Base-by-base conservation (phyloP, 371 early-diverging fungal genomes). In the Circinella umbellata region DNA sequence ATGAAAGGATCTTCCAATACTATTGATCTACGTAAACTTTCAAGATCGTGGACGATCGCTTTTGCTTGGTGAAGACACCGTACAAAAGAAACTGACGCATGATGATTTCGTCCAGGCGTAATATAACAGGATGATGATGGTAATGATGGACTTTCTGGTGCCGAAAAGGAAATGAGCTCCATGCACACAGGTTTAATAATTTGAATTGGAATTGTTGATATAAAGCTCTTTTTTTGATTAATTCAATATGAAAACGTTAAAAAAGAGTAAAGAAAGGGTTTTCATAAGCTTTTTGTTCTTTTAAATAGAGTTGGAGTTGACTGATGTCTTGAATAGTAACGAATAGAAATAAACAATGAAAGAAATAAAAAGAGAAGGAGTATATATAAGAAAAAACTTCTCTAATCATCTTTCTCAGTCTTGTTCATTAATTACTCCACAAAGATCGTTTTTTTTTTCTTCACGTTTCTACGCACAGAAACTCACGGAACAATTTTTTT, bases 381-480 rank as follows among this genome's bases (percentile, higher is more conserved):
- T 27, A 2, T 27, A 42, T 42, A 42, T 42, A 51, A 51, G 51
- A 14, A 51, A 49, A 51, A 51, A 15, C 14, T n/a, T n/a, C 15
- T 5, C n/a, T n/a, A n/a, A n/a, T n/a, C n/a, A n/a, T 17, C 15
- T 17, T 15, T 15, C 15, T 15, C 11, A 15, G 9, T 3, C 47
- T 15, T 47, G 9, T 47, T 47, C 47, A 42, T 11, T 42, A 42
- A 42, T 1, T 9, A 9, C 6, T 42, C 42, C 6, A 42, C 42
- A 42, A 42, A 42, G 42, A 2, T 47, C 1, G 3, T 11, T 47
- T 9, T 47, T 9, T 11, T 54, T 10, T 54, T 57, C 57, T 57
- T 57, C n/a, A 7, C n/a, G 57, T n/a, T 57, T 57, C 57, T 57
- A 57, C 57, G 57, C 57, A n/a, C 35, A 57, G 57, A 57, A 57